Evolutionary conservation across 495 filamentous ascomycete species (phyloP).

Genomic region (Physcia stellaris): DNA sequence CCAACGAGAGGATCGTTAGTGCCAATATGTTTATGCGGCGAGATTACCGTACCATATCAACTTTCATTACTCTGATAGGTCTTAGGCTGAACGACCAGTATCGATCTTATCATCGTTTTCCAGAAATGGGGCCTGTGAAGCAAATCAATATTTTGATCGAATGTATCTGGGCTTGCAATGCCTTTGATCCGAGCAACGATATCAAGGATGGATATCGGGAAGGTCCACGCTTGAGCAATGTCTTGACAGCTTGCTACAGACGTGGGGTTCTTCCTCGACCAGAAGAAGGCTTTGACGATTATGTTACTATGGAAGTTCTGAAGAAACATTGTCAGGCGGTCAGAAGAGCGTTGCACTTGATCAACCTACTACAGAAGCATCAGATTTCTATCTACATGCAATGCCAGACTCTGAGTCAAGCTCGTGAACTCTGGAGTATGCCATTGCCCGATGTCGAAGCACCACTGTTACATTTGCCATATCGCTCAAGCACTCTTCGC

Average conservation of each 20-base stretch:
- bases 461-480: background rate
- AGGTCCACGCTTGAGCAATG: background rate
- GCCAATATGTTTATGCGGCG: background rate
- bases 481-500: background rate
- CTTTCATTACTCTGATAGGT: constrained; percentile 1
- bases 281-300: background rate
- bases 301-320: background rate
- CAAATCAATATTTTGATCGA: constrained; percentile 1
- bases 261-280: background rate
- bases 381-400: too few species aligned
- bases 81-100: background rate
- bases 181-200: background rate
- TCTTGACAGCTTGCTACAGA: background rate
- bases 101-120: background rate
- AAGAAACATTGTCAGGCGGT: background rate
- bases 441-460: background rate
- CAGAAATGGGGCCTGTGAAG: background rate
- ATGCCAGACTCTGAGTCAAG: too few species aligned
- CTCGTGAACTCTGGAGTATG: background rate
- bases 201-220: background rate
- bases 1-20: background rate
- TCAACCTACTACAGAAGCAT: constrained; percentile 2
- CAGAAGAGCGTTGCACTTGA: background rate
- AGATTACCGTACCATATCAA: background rate
- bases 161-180: constrained; percentile 2